phyloP scores from a whole-genome alignment of 2,329 filamentous ascomycete species.

The Ceratocystis colombiana region DNA sequence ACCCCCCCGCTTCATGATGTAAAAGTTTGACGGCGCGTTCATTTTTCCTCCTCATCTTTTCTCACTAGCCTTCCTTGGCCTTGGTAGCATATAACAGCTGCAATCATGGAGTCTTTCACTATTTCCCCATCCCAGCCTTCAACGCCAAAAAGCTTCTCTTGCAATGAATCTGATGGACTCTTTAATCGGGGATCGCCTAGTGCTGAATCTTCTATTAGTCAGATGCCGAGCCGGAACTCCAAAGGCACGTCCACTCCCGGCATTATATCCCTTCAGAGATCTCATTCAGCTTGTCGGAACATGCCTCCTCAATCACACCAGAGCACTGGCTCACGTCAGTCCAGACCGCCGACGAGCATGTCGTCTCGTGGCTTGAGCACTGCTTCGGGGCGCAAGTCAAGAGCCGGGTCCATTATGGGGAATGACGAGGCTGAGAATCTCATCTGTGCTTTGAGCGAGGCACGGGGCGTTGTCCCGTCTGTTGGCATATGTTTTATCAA shows the following conservation, averaged over 20 bases:
- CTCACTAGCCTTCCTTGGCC: neutral
- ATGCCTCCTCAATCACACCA: neutral
- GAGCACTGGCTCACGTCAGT: constrained; percentile 13
- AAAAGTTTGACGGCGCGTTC: neutral
- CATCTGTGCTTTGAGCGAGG: constrained; percentile 81
- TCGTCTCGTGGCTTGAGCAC: constrained; percentile 33
- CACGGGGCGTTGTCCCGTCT: constrained; percentile 72
- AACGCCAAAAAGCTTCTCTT: neutral
- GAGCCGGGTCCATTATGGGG: constrained; percentile 34
- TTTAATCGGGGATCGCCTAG: constrained; percentile 12
- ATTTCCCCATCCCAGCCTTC: constrained; percentile 15
- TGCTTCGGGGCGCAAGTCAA: constrained; percentile 39
- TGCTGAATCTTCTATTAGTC: constrained; percentile 23
- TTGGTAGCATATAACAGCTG: neutral
- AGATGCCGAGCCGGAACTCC: constrained; percentile 21
- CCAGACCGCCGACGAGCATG: constrained; percentile 23
- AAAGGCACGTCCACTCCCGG: constrained; percentile 19
- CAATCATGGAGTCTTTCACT: constrained; percentile 11
- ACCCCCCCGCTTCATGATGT: neutral
- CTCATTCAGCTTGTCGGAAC: neutral
- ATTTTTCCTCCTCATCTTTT: neutral
- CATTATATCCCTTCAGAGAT: neutral
- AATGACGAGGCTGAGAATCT: constrained; percentile 55
- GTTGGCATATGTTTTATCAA: constrained; percentile 85
- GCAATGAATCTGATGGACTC: neutral